phyloP scores from a whole-genome alignment of 2,329 filamentous ascomycete species.

The Fonsecaea pugnacius region DNA sequence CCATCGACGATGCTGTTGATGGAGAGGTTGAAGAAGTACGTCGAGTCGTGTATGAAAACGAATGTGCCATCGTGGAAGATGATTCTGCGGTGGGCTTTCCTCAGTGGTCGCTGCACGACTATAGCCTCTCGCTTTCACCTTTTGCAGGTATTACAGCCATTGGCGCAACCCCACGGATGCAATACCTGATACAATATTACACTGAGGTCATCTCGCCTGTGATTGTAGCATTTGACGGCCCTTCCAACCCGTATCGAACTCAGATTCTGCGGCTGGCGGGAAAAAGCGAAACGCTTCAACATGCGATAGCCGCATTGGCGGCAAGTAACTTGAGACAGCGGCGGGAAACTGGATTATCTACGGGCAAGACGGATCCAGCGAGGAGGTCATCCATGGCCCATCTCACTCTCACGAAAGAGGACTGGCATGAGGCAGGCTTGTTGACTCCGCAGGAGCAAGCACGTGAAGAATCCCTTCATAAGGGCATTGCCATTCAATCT shows the following conservation, averaged over 20 bases:
- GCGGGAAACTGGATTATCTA: constrained; percentile 60
- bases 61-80: constrained; percentile 27
- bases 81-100: constrained; percentile 18
- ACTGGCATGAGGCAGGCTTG: constrained; percentile 49
- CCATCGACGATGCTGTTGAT: constrained; percentile 28
- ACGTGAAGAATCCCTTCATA: constrained; percentile 79
- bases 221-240: constrained; percentile 87
- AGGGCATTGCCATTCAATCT: constrained; percentile 78
- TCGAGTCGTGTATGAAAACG: constrained; percentile 22
- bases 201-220: constrained; percentile 89
- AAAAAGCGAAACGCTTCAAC: constrained; percentile 80
- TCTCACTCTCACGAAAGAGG: constrained; percentile 47
- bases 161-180: constrained; percentile 74
- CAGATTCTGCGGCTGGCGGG: constrained; percentile 79
- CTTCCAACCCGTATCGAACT: constrained; percentile 81
- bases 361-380: constrained; percentile 57
- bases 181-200: constrained; percentile 91
- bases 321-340: constrained; percentile 89
- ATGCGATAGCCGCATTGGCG: constrained; percentile 86
- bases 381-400: constrained; percentile 55
- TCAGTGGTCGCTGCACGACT: constrained; percentile 20
- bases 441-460: constrained; percentile 62
- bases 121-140: constrained; percentile 28
- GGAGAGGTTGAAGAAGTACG: constrained; percentile 38
- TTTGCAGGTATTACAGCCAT: constrained; percentile 44